A percentile compares a stretch with the other conserved stretches of the same genome.
phyloP scores from a whole-genome alignment of 208 protist genomes.

The Leishmania gerbilli region DNA sequence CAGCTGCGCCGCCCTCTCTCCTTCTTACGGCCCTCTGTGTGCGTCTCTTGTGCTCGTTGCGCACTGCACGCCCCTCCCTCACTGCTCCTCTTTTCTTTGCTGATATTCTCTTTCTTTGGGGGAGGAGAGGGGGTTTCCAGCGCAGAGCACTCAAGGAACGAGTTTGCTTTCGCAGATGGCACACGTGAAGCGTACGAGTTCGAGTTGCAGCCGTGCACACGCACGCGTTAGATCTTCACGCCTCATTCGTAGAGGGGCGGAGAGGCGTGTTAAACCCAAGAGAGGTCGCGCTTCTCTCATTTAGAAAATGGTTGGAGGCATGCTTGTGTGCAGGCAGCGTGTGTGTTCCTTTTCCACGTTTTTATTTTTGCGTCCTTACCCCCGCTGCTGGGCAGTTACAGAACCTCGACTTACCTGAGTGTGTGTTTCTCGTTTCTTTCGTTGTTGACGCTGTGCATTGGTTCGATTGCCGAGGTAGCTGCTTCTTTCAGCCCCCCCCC shows the following conservation, averaged over 20 bases:
- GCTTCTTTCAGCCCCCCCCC: not conserved
- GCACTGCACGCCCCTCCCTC: not conserved
- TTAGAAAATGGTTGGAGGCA: not conserved
- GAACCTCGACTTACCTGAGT: not conserved
- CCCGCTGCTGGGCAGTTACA: not conserved
- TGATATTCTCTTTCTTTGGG: not conserved
- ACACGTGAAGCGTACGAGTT: not conserved
- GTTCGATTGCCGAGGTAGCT: not conserved
- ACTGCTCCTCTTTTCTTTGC: not conserved
- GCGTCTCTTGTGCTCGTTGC: too few species aligned
- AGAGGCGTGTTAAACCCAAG: not conserved
- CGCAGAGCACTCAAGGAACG: not conserved
- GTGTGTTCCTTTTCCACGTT: not conserved
- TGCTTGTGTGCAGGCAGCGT: not conserved
- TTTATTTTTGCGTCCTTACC: not conserved
- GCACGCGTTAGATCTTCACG: not conserved
- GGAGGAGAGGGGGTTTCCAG: not conserved
- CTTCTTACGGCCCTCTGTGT: not conserved
- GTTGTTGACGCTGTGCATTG: not conserved
- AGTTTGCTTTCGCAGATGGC: not conserved
- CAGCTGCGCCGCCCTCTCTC: not conserved
- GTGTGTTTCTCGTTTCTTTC: not conserved
- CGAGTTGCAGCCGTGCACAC: not conserved
- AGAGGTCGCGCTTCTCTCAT: not conserved
- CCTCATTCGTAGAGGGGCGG: not conserved